Base-by-base conservation (phyloP, 352 stramenopile genomes). In the Phytophthora podocarpi region DNA sequence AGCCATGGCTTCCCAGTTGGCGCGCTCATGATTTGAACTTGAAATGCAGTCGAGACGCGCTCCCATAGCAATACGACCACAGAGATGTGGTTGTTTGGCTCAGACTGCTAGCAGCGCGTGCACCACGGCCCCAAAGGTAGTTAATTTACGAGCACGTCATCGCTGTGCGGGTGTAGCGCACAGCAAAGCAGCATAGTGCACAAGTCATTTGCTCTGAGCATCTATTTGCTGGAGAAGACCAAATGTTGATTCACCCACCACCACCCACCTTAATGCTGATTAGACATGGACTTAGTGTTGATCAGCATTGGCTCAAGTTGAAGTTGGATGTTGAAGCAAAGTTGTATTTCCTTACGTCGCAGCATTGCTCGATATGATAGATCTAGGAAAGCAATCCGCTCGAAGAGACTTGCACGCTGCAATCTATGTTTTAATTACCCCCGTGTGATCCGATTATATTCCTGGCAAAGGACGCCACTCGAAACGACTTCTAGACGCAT, bases 321-420 rank as follows among this genome's bases (percentile, higher is more conserved):
- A 62, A 62, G 41, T 46, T 31, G 4, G 34, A 59, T 53, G 57
- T 39, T 59, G 47, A 59, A 64, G 56, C 46, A 59, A 63, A 43
- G 10, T 28, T 49, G 30, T 6, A 15, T 21, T 31, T n/a, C n/a
- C n/a, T 40, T 55, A 18, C 23, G 28, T 52, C 3, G 30, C 13
- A 43, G 39, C 24, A 34, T 50, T 42, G 34, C 26, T 47, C 24
- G 35, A 15, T 3, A 23, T 39, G 34, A 42, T n/a, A n/a, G n/a
- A n/a, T n/a, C n/a, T n/a, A n/a, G n/a, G n/a, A n/a, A n/a, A n/a
- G n/a, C n/a, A n/a, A n/a, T n/a, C n/a, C n/a, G n/a, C n/a, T n/a
- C n/a, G n/a, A n/a, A n/a, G n/a, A n/a, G n/a, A n/a, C n/a, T n/a
- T n/a, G n/a, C n/a, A n/a, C n/a, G n/a, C n/a, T n/a, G n/a, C n/a